Percentiles rank a stretch among this genome's conserved stretches.
These are phyloP conservation scores for Antitrichia curtipendula DNA, from an alignment of 225 moss, liverwort and hornwort genomes.

Conservation along the genomic window DNA sequence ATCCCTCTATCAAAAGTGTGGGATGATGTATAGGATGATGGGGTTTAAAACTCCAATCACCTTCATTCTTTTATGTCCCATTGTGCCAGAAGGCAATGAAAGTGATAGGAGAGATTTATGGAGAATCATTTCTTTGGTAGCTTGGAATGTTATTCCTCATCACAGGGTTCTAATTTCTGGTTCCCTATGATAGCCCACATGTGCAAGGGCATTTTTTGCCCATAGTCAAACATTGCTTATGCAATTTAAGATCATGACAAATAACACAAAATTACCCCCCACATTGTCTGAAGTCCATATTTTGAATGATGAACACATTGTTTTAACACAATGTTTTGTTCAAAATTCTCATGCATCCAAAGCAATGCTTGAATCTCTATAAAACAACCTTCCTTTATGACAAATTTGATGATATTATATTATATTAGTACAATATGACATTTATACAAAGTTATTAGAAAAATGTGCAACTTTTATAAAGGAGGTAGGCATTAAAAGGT, in stretches of 20 bases:
- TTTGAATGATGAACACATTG: background rate
- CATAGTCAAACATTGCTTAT: background rate
- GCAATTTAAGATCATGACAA: background rate
- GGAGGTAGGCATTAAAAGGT: background rate
- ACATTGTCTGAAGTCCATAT: background rate
- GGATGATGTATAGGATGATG: rapidly evolving
- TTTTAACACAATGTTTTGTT: no score
- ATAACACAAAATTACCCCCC: background rate
- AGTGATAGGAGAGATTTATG: background rate
- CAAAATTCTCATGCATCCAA: background rate
- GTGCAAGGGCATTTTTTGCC: background rate
- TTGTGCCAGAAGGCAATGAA: background rate
- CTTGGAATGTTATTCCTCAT: background rate
- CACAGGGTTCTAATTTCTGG: background rate
- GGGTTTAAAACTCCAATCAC: rapidly evolving
- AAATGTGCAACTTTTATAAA: background rate
- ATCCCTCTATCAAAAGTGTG: rapidly evolving
- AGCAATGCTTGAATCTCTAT: background rate
- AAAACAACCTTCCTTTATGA: no score
- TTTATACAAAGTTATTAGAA: background rate
- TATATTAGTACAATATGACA: background rate
- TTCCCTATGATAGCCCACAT: background rate
- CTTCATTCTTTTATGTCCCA: background rate
- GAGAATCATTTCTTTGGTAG: rapidly evolving
- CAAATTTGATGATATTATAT: background rate